Base-by-base conservation (phyloP, 75 land plant genomes). In the Cryptomeria japonica region DNA sequence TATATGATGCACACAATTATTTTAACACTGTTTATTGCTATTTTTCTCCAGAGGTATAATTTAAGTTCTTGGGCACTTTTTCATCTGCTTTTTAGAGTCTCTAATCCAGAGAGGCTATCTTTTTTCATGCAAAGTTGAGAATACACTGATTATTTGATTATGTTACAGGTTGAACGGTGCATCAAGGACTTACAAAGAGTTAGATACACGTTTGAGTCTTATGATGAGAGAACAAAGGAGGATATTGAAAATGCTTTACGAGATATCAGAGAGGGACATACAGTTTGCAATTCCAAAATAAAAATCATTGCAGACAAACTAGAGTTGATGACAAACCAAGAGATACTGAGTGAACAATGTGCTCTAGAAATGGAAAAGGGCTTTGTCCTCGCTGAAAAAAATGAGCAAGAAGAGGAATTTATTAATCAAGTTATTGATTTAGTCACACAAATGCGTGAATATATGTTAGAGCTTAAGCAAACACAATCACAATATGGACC, bases 121-220 rank as follows among this genome's bases (percentile, higher is more conserved):
- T 3, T 75, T 34, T 75, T 75, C 37, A 75, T 34, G 37, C 77
- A 32, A 13, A 12, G 37, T 34, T 34, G 38, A 75, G 15, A 34
- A 32, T 75, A 75, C 12, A 32, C 16, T 75, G 37, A 34, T 75
- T 75, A 12, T 32, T 75, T 75, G 11, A 75, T 34, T 75, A 34
- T 75, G 14, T 75, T 75, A 3, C 12, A 75, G 77, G 77, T 75
- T 32, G 16, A 34, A 34, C 13, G 38, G 77, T 87, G 92, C 76
- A 87, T 85, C 19, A 49, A 78, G 72, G 91, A 88, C 70, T 87
- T 92, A 15, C 86, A 86, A 68, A 88, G 89, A 46, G 51, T 84
- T 83, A 88, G 84, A 44, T 90, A 46, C 70, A n/a, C 34, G 22
- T 82, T 83, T 31, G 86, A 88, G 72, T 68, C 80, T 46, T 92